These are phyloP conservation scores for Ogataea philodendri DNA, from an alignment of 805 yeast species.

Conservation along the genomic window DNA sequence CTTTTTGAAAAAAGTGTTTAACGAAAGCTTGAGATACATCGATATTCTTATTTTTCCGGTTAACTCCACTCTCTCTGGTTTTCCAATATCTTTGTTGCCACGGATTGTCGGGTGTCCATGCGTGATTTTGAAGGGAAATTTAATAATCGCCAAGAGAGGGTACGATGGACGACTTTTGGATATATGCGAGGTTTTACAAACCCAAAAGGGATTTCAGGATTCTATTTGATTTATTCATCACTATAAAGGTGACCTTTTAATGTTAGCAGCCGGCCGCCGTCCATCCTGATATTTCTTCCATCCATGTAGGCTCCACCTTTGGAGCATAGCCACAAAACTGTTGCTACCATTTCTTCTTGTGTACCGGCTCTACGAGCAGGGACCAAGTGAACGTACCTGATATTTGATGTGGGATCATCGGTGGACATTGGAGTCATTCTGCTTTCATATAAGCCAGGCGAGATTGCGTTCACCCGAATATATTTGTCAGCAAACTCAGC, in stretches of 20 bases:
- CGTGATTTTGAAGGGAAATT: not conserved
- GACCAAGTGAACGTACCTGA: conserved; percentile 19
- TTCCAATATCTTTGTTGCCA: conserved; percentile 2
- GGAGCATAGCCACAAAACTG: conserved; percentile 20
- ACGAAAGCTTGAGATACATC: no score
- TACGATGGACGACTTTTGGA: conserved; percentile 17
- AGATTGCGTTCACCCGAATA: conserved; percentile 26
- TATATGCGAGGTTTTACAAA: conserved; percentile 8
- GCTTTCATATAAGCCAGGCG: conserved; percentile 25
- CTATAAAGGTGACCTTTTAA: conserved; percentile 26
- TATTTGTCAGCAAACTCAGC: conserved; percentile 28
- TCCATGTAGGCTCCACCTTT: conserved; percentile 28
- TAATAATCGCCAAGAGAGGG: conserved; percentile 8
- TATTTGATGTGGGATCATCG: conserved; percentile 24
- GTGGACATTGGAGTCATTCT: conserved; percentile 25
- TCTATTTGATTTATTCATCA: conserved; percentile 23
- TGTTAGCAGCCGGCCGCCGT: conserved; percentile 25
- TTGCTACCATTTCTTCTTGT: conserved; percentile 25
- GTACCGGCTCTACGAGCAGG: conserved; percentile 25
- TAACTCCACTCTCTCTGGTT: no score
- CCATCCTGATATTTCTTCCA: conserved; percentile 26
- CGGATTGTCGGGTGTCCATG: conserved; percentile 16
- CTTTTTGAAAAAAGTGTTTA: no score
- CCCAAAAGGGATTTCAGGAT: no score
- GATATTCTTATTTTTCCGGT: no score